Evolutionary conservation across 176 grass and related monocot species (phyloP), one percentile per base, ranked within the genome.

Genomic region (Bromus sterilis): DNA sequence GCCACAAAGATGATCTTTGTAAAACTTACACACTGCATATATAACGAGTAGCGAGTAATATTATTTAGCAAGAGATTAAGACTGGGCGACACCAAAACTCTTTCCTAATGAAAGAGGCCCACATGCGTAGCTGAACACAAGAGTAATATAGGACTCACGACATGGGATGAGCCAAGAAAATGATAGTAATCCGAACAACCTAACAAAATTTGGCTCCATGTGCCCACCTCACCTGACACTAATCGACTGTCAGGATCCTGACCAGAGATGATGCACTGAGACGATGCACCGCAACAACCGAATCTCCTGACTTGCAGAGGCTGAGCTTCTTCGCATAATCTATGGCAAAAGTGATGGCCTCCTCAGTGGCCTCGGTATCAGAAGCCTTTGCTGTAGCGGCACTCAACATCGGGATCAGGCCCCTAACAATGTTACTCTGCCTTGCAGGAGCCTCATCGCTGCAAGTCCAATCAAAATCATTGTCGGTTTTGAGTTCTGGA

Each of bases 371-470:
- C 56, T 97, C 94, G 0, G 87, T 70, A 66, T 97, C 90, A 30
- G 85, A 97, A 56, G 92, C 92, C 69, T 91, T 94, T 1, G 87
- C 7, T 0, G 83, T 94, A 32, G 87, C 86, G 1, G 82, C 82
- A 20, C 87, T 91, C 58, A 97, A 55, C 51, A 97, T 81, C 7
- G 90, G 88, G 59, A 97, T 85, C 77, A 94, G 59, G 20, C 92
- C 88, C 29, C 89, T 91, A 21, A 90, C 81, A 33, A 97, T 92
- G 29, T 89, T 84, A 34, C 89, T 85, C 37, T 97, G 91, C 76
- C 94, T 97, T 26, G 91, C 91, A 10, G 91, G 89, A 64, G 91
- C 68, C 77, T 97, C 94, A 31, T 97, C 89, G 31, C 89, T 94
- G 85, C 94, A 97, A 51, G 55, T 84, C 94, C 94, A 94, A 20